Evolutionary conservation across 768 basidiomycete species (phyloP), one percentile per base, ranked within the genome.

Genomic region (Lactarius deliciosus): DNA sequence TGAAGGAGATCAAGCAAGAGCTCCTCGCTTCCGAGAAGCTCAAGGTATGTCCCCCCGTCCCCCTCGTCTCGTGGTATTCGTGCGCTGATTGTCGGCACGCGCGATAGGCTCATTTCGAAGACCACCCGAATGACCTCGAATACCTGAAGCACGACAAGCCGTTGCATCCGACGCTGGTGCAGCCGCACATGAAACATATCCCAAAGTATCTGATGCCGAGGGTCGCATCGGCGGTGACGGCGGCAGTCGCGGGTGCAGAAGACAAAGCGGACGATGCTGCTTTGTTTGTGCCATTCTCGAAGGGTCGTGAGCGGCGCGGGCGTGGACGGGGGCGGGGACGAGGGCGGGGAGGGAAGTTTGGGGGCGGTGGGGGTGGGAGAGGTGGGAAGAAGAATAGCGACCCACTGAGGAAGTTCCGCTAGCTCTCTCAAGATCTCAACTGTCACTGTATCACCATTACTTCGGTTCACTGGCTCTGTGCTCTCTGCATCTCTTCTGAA

Each of bases 1-100:
- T 97, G 56, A 96, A 96, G 76, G 96, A 98, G 76, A 78, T 98
- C 72, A 95, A 96, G 77, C 79, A 87, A 36, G 97, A 99, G 77
- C 88, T 98, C 43, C 76, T 99, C 70, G 96, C 97, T 75, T 96
- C 94, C 53, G 94, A 96, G 73, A 98, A 96, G 77, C 85, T 98
- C 57, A 98, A 98, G 86, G 96, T 95, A 65, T 41, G 84, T 60
- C 16, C 36, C 36, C 22, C 56, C 38, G 22, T 13, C 25, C 16
- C 36, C 36, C 22, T 57, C 38, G 22, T 13, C 25, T 13, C 41
- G 34, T 20, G 28, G 20, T 16, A 36, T 16, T 22, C 34, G 64
- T 34, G 53, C n/a, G 41, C 25, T 64, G 30, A 64, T 40, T 61
- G 41, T 47, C 54, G 67, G 54, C 34, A 15, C 38, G 40, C 64